Conservation (phyloP, 169 alveolate genomes). For the Plasmodium gaboni region DNA sequence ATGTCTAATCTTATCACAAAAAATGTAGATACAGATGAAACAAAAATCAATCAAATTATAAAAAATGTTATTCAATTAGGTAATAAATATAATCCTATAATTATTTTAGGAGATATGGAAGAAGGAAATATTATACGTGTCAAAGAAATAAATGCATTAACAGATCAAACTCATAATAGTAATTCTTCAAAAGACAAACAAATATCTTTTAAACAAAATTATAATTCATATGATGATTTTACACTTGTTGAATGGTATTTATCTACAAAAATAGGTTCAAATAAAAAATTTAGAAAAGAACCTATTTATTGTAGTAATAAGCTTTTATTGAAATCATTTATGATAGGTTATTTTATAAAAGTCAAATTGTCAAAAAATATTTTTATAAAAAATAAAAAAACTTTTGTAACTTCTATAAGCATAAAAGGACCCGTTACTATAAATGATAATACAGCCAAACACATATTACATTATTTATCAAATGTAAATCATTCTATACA, state of each 20-base stretch:
- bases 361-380: constrained; percentile 81
- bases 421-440: constrained; percentile 82
- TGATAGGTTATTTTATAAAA: constrained; percentile 83
- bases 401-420: constrained; percentile 77
- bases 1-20: constrained; percentile 12
- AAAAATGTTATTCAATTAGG: constrained; percentile 30
- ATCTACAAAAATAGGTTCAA: constrained; percentile 77
- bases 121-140: constrained; percentile 56
- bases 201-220: neutral
- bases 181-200: constrained; percentile 12
- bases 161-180: neutral
- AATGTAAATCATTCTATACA: constrained; percentile 70
- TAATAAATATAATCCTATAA: constrained; percentile 40
- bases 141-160: constrained; percentile 40
- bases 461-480: constrained; percentile 76
- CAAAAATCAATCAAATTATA: constrained; percentile 9
- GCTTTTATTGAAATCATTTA: constrained; percentile 79
- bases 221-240: constrained; percentile 30
- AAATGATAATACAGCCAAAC: constrained; percentile 78
- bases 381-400: constrained; percentile 71
- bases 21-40: constrained; percentile 8
- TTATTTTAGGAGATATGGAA: constrained; percentile 68
- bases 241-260: constrained; percentile 83
- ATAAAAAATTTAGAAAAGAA: constrained; percentile 58
- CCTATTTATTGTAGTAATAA: constrained; percentile 76